Base-by-base conservation (phyloP, 2,329 filamentous ascomycete genomes). In the Gnomoniopsis smithogilvyi region DNA sequence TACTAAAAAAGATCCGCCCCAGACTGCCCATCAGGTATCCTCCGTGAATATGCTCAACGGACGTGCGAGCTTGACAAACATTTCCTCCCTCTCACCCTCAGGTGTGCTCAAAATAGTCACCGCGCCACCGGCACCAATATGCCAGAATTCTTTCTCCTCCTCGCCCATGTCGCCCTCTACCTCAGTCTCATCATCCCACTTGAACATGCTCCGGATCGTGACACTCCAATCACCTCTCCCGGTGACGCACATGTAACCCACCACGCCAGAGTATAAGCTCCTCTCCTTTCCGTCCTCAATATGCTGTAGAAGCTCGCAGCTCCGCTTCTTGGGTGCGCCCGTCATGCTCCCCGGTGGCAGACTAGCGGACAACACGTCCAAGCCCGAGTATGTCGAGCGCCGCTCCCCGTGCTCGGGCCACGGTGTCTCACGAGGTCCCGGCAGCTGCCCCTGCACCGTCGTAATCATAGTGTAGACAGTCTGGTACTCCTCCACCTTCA, bases 331-430 rank as follows among this genome's bases (percentile, higher is more conserved):
- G 0, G 94, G 95, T 0, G 94, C 94, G 7, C 95, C 95, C 2
- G 94, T 98, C 95, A 98, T 98, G 67, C 90, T 94, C 0, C 95
- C 94, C 0, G 95, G 92, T 0, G 95, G 94, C 1, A 98, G 80
- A 51, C 87, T 90, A 7, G 86, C 82, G 0, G 89, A 84, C 0
- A 98, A 82, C 3, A 94, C 88, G 60, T 94, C 88, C 38, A 95
- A 77, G 1, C 90, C 91, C 0, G 85, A 85, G 60, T 82, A 78
- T 7, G 64, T 60, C n/a, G 12, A 6, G 51, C 70, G 34, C 52
- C 26, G 26, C 4, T 8, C 26, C 50, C n/a, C 33, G 58, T 12
- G 36, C 36, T 15, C 30, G 21, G 38, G 8, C 38, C 15, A 15
- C 22, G 15, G 46, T 2, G 26, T 47, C 58, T 45, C 8, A 4